Percentiles rank a stretch among this genome's conserved stretches.
Evolutionary conservation across 768 basidiomycete genomes (phyloP).

Genomic region (Agrocybe praecox): DNA sequence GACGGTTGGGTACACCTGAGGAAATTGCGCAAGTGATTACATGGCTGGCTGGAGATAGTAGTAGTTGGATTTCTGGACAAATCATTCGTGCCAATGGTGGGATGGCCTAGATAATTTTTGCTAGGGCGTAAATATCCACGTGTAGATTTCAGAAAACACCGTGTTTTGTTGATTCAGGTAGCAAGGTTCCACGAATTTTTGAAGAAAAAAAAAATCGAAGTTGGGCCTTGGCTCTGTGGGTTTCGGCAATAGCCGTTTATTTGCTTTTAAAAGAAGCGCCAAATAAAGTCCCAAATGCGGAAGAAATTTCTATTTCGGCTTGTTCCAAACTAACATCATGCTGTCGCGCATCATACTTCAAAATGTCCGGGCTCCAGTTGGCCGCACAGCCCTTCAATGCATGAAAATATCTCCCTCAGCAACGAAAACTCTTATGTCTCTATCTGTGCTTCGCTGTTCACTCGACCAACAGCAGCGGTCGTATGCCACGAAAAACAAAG

Average conservation of each 20-base stretch:
- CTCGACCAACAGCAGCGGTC: background rate
- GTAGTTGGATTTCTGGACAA: background rate
- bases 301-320: background rate
- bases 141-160: no score
- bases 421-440: background rate
- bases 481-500: constrained; percentile 36
- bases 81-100: background rate
- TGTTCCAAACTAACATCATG: background rate
- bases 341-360: background rate
- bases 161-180: no score
- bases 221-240: no score
- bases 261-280: background rate
- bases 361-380: background rate
- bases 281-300: background rate
- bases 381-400: background rate
- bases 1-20: constrained; percentile 36
- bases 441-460: no score
- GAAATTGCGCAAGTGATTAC: background rate
- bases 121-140: no score
- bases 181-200: no score
- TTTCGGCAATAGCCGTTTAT: no score
- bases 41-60: background rate
- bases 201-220: no score
- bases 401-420: background rate
- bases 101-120: background rate